These are phyloP conservation scores for Baudoinia panamericana DNA, from an alignment of 495 filamentous ascomycete species.

Conservation along the genomic window DNA sequence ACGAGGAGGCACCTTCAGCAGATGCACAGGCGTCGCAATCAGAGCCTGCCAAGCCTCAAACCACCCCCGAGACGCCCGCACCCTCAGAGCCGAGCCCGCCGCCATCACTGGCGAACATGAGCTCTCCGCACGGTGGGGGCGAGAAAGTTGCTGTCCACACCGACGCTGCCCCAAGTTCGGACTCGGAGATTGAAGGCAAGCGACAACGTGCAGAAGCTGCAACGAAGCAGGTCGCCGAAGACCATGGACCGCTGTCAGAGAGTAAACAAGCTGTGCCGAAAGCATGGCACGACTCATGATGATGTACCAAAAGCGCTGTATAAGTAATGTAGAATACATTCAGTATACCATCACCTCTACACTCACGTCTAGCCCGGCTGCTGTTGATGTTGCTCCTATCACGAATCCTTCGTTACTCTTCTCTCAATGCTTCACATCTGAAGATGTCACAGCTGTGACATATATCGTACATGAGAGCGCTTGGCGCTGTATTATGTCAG, in stretches of 20 bases:
- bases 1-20: constrained; percentile 45
- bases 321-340: constrained; percentile 1
- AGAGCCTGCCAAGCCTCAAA: background rate
- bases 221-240: constrained; percentile 1
- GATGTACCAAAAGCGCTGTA: background rate
- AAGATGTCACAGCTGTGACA: no score
- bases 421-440: no score
- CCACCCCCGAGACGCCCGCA: background rate
- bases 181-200: constrained; percentile 1
- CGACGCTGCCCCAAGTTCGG: background rate
- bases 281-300: constrained; percentile 2
- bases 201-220: constrained; percentile 3
- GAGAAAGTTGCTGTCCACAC: constrained; percentile 1
- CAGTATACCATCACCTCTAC: no score
- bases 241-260: constrained; percentile 3
- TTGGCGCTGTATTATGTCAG: background rate
- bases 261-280: constrained; percentile 6
- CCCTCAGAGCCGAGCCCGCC: background rate
- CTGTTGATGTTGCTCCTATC: no score
- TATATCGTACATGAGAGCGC: no score
- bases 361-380: no score
- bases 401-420: no score
- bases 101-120: constrained; percentile 1
- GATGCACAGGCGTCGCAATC: background rate
- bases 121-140: background rate